Evolutionary conservation across 345 rosid genomes (phyloP).

Genomic region (Erysimum cheiranthoides): DNA sequence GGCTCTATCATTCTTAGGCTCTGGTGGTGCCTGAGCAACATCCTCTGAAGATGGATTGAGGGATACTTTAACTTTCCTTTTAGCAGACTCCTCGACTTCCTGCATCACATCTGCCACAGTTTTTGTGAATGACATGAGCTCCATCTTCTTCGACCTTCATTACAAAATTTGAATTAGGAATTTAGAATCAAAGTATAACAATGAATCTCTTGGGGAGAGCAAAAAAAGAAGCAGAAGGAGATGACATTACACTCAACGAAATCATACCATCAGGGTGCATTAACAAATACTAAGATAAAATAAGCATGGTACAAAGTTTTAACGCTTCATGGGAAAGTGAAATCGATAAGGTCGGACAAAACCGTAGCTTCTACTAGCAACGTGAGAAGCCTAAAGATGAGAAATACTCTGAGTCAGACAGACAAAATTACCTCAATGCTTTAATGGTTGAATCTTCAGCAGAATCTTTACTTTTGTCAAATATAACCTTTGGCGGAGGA

Average conservation of each 20-base stretch:
- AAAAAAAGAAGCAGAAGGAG: background rate
- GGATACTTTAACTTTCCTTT: slow-evolving; percentile 46
- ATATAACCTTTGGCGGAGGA: slow-evolving; percentile 61
- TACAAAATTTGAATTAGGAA: slow-evolving; percentile 6
- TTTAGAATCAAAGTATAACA: background rate
- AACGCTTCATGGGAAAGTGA: background rate
- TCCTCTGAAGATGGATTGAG: slow-evolving; percentile 43
- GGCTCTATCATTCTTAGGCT: slow-evolving; percentile 53
- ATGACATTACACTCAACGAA: background rate
- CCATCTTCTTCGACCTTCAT: slow-evolving; percentile 74
- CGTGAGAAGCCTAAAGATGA: background rate
- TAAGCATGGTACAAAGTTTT: background rate
- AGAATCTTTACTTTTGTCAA: slow-evolving; percentile 35
- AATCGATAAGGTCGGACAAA: background rate
- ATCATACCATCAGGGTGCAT: background rate
- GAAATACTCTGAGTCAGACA: background rate
- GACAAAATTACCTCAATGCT: slow-evolving; percentile 62
- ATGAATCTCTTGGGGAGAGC: background rate
- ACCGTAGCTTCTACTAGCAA: background rate
- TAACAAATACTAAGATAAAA: background rate
- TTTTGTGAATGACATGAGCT: slow-evolving; percentile 64
- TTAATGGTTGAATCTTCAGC: slow-evolving; percentile 67
- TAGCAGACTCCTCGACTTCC: slow-evolving; percentile 61
- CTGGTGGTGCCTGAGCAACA: slow-evolving; percentile 46
- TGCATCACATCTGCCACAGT: slow-evolving; percentile 57